Base-by-base conservation (phyloP, 306 rosid species). In the Vigna angularis region DNA sequence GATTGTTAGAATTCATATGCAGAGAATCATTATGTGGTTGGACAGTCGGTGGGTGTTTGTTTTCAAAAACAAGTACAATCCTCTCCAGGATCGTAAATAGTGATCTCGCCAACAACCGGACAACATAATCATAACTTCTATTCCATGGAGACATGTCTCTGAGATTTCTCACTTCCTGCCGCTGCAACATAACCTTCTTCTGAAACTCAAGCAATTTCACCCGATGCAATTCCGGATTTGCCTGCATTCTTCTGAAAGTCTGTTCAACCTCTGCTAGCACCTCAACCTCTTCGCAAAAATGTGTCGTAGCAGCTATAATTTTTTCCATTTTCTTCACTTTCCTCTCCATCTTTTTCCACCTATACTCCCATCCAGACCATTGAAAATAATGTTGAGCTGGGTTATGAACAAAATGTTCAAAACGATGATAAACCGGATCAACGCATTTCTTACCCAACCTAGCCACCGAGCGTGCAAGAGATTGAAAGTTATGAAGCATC, bases 301-400 rank as follows among this genome's bases (percentile, higher is more conserved):
- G 96, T 38, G 88, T 73, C 65, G 89, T 84, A 38, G 83, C 83
- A 0, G 83, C 83, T 63, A 87, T 83, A 75, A 96, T 86, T 53
- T 86, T 87, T 66, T 91, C 91, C 98, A 96, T 91, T 81, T 91
- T 96, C 89, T 84, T 91, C 86, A 91, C 85, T 74, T 91, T 93
- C 78, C 77, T 90, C 78, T 93, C 96, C 99, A 96, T 96, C 80
- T 91, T 96, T 68, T 85, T 89, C 89, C 75, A 84, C 73, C 58
- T 88, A 62, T 96, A 96, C 4, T 86, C 90, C 98, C 93, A 92
- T 2, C 93, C 93, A 34, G 81, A 71, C 92, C 96, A 96, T 0
- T 85, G 88, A 24, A 87, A 67, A 50, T 84, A 81, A 56, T 83
- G 81, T 72, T 83, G 90, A 52, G 74, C 24, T 0, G 98, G 99